Base-by-base conservation (phyloP, 1,284 basidiomycete species). In the Ustilago loliicola region DNA sequence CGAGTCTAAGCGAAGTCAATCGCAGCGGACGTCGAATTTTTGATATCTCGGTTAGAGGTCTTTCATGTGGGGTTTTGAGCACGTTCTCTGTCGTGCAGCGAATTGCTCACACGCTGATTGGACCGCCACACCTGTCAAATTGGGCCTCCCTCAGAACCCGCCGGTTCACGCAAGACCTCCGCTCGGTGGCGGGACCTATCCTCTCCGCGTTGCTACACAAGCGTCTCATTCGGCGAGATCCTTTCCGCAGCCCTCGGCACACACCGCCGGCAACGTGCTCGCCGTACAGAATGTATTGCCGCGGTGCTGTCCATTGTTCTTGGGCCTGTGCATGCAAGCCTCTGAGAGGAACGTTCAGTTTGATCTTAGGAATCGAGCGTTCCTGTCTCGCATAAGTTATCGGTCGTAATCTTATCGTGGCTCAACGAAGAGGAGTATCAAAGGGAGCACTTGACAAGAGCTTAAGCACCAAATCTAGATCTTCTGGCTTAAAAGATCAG, bases 231-330 rank as follows among this genome's bases (percentile, higher is more conserved):
- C 54, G 9, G 51, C 32, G 5, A 34, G 32, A n/a, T n/a, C n/a
- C n/a, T n/a, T n/a, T n/a, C 32, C 32, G 11, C 32, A 11, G 11
- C 7, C 32, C 11, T 57, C 59, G 66, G 66, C 59, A 57, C 19
- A 36, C 38, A 34, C 59, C 66, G 60, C 47, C 66, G 60, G 60
- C 60, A 68, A 68, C 60, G 66, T 62, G 66, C 66, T 48, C 45
- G 2, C 17, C 11, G 8, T 21, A 19, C 40, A 25, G 17, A 23
- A 11, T 23, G n/a, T 47, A 47, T 47, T 21, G 45, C 45, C n/a
- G 45, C 45, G 13, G 36, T 38, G 3, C 13, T 38, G 6, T 38
- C 32, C 5, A 34, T n/a, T n/a, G 11, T 5, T 34, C 32, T 15
- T 38, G 9, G 9, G 36, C 3, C 36, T 15, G 36, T 15, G 7